Conservation (phyloP, 2,329 filamentous ascomycete genomes). For the Microcyclosporella mali region DNA sequence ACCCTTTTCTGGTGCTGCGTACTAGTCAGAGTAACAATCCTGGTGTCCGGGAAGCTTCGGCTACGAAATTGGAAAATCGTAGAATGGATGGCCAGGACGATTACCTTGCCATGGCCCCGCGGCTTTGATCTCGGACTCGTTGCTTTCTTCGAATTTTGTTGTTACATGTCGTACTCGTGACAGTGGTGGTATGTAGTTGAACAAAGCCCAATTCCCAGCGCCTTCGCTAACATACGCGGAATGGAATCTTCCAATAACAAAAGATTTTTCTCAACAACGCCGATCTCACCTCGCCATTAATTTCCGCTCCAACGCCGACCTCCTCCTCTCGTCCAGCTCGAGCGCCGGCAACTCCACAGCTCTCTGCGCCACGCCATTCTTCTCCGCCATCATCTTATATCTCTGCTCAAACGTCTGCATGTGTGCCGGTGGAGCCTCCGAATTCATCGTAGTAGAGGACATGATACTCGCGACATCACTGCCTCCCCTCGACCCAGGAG, state of each 20-base stretch:
- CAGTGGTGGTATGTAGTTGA: too few relatives aligned
- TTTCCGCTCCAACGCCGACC: neutral
- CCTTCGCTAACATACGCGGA: slow-evolving; percentile 1
- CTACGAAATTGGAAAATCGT: too few relatives aligned
- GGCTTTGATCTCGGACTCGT: too few relatives aligned
- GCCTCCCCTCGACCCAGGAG: slow-evolving; percentile 7
- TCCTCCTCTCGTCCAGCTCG: neutral
- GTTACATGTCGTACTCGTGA: too few relatives aligned
- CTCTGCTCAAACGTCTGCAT: slow-evolving; percentile 7
- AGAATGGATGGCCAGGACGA: too few relatives aligned
- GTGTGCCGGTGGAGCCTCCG: neutral
- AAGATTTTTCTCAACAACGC: too few relatives aligned
- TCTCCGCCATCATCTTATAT: slow-evolving; percentile 8
- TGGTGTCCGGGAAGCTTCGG: too few relatives aligned
- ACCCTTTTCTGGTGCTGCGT: too few relatives aligned
- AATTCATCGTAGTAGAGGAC: neutral
- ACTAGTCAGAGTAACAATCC: too few relatives aligned
- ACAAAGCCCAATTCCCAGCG: neutral
- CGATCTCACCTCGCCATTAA: neutral
- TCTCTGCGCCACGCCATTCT: neutral
- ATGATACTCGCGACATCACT: slow-evolving; percentile 1
- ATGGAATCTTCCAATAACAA: too few relatives aligned
- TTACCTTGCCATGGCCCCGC: too few relatives aligned
- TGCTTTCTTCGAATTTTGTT: too few relatives aligned
- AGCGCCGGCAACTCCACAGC: neutral